Base-by-base conservation (phyloP, 2,329 filamentous ascomycete species). In the Claviceps sp. region DNA sequence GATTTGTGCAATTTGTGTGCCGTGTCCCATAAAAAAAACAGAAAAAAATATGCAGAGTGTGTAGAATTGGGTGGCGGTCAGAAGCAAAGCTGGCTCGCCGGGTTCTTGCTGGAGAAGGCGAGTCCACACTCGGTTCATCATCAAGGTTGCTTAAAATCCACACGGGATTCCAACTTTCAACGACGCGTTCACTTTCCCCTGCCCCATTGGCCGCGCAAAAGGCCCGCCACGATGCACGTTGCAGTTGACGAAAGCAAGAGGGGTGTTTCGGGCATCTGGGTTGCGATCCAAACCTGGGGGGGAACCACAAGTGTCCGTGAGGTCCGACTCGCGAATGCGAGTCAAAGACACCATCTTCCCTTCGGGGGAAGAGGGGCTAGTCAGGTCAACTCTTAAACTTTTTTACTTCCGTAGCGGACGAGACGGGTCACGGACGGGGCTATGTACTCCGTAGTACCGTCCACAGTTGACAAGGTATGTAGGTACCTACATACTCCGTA, bases 241-340 rank as follows among this genome's bases (percentile, higher is more conserved):
- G 37, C 37, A 16, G 5, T 6, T 16, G n/a, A 45, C 30, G 40
- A n/a, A 38, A 20, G 37, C 44, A n/a, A 9, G 44, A 48, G 30
- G 24, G 37, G 44, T 47, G 3, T 37, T 50, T 34, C 24, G 45
- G 47, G 22, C 48, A 40, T 48, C 30, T 20, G 30, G 45, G 50
- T 48, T 30, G 52, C 34, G 48, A 46, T 48, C 18, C 42, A 26
- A 43, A 24, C 30, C 26, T 44, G 20, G 40, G 45, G 37, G 48
- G 30, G 34, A 26, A 34, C 20, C 43, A 11, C 26, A 48, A 38
- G 26, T 22, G 20, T 38, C 37, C 9, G 38, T 30, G 26, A 30
- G 26, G 26, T 46, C 47, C 48, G 52, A 48, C 44, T 53, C 52
- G 48, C 42, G 37, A 38, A 50, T 37, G 52, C 48, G 43, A 44